A percentile compares a stretch with the other conserved stretches of the same genome.
phyloP scores from a whole-genome alignment of 2,329 filamentous ascomycete genomes.

The Paracoccidioides brasiliensis region DNA sequence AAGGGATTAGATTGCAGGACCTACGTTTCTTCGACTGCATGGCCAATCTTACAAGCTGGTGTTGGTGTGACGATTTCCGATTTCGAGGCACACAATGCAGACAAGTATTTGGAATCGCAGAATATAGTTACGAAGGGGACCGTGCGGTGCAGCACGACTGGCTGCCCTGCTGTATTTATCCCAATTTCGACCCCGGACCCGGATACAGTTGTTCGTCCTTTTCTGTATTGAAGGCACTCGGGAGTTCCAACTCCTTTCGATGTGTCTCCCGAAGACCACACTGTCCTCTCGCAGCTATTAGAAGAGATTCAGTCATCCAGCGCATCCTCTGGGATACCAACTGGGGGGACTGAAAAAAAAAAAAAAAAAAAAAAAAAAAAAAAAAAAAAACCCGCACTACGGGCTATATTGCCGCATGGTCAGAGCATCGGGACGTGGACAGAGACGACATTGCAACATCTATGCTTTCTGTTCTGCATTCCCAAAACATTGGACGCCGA shows the following conservation, averaged over 20 bases:
- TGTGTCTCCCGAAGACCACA: conserved; percentile 31
- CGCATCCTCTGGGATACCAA: conserved; percentile 25
- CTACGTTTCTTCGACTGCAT: conserved; percentile 51
- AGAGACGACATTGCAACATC: neutral
- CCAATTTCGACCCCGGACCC: conserved; percentile 25
- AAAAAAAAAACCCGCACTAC: conserved; percentile 36
- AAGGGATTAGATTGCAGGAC: conserved; percentile 61
- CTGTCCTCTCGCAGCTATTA: conserved; percentile 33
- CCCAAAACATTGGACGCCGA: neutral
- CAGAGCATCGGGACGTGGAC: conserved; percentile 40
- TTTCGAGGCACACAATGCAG: conserved; percentile 46
- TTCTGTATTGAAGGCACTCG: conserved; percentile 53
- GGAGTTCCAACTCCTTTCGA: conserved; percentile 33
- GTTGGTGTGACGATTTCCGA: conserved; percentile 54
- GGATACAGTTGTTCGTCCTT: conserved; percentile 51
- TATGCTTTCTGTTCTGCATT: neutral
- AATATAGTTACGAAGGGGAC: conserved; percentile 40
- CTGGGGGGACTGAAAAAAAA: conserved; percentile 33
- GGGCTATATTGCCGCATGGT: conserved; percentile 37
- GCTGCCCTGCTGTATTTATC: conserved; percentile 41
- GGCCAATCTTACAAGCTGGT: conserved; percentile 44
- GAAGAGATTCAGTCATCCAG: conserved; percentile 40
- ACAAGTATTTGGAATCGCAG: conserved; percentile 38
- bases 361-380: conserved; percentile 11
- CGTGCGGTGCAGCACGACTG: conserved; percentile 48